Base-by-base conservation (phyloP, 2,329 filamentous ascomycete genomes). In the Arthrocladium fulminans region DNA sequence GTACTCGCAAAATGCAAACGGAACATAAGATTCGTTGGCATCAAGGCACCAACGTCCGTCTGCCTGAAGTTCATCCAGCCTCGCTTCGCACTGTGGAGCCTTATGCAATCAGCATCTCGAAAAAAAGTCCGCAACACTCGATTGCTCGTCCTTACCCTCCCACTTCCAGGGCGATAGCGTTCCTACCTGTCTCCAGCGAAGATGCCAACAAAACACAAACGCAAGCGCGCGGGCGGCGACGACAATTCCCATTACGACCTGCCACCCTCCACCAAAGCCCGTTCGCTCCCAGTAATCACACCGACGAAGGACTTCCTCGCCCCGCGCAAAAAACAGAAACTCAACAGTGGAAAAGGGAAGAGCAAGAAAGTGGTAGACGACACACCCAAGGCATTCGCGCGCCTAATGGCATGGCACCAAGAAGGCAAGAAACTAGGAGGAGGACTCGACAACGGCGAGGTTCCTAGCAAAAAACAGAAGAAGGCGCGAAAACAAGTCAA, bases 191-290 rank as follows among this genome's bases (percentile, higher is more conserved):
- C 24, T 25, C 17, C 15, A 45, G 30, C 25, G 5, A 40, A 39
- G 2, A 94, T 94, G 87, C 87, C 87, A 65, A 86, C 90, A 70
- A 94, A 94, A 69, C 87, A 94, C 65, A 90, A 84, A 54, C 76
- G 85, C 54, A 65, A 67, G 29, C 61, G 66, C 56, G 77, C 78
- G 30, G 64, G 69, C 54, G 73, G 71, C 9, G 71, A 72, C 44
- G 76, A 81, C 51, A 69, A 39, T n/a, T 32, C 48, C 42, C 13
- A 42, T 25, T 45, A 30, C 66, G 68, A 81, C 59, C 78, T 85
- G 44, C 78, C 81, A 9, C 81, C 81, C 20, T 70, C 70, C n/a
- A 64, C 69, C 29, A 67, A 76, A 60, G 81, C 81, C 50, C 75
- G 76, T 55, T 68, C 80, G 34, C 73, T 84, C 39, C 58, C 61